Percentiles rank a stretch among this genome's conserved stretches.
Conservation (phyloP, 2,329 filamentous ascomycete species). For the Alternaria metachromatica region DNA sequence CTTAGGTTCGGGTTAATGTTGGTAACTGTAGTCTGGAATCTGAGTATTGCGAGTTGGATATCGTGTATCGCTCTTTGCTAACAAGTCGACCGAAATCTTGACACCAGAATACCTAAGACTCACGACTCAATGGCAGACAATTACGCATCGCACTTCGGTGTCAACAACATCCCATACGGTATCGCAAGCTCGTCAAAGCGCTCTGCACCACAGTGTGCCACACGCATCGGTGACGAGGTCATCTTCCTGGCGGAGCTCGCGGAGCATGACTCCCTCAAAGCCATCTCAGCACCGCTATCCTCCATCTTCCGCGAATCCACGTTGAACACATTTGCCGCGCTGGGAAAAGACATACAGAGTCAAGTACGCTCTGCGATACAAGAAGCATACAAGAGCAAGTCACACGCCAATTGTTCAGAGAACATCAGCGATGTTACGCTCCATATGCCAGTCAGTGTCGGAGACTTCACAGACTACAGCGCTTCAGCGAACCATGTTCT, state of each 20-base stretch:
- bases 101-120: neutral
- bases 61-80: neutral
- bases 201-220: slow-evolving; percentile 54
- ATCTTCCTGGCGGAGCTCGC: slow-evolving; percentile 60
- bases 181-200: slow-evolving; percentile 33
- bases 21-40: neutral
- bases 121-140: slow-evolving; percentile 22
- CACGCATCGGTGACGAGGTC: slow-evolving; percentile 59
- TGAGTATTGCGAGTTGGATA: neutral
- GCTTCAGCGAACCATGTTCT: slow-evolving; percentile 61
- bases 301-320: slow-evolving; percentile 41
- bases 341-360: slow-evolving; percentile 49
- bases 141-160: slow-evolving; percentile 38
- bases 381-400: slow-evolving; percentile 34
- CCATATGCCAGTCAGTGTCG: slow-evolving; percentile 63
- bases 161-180: slow-evolving; percentile 43
- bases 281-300: slow-evolving; percentile 23
- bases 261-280: slow-evolving; percentile 35
- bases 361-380: slow-evolving; percentile 54
- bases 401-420: slow-evolving; percentile 21
- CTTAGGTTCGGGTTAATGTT: neutral
- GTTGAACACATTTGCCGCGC: slow-evolving; percentile 60
- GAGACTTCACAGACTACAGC: slow-evolving; percentile 66
- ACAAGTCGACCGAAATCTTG: no score
- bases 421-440: slow-evolving; percentile 53